Percentiles rank a stretch among this genome's conserved stretches.
Conservation (phyloP, 495 filamentous ascomycete species). For the Penicillium fimorum region DNA sequence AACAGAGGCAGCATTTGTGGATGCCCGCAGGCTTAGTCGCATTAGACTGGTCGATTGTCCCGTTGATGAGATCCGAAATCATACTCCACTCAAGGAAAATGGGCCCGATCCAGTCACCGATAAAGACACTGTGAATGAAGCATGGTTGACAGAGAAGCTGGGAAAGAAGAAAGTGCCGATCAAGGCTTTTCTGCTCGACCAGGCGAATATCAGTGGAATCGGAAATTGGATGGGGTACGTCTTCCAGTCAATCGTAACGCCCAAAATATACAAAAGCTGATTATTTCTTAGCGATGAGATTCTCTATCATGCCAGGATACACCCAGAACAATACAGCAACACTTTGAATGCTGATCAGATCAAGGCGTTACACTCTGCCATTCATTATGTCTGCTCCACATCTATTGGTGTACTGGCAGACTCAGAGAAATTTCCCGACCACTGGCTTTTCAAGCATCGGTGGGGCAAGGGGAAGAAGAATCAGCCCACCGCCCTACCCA, state of each 20-base stretch:
- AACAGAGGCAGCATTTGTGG: conserved; percentile 79
- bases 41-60: conserved; percentile 81
- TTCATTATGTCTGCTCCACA: conserved; percentile 74
- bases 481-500: conserved; percentile 62
- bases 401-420: conserved; percentile 80
- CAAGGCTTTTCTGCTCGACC: conserved; percentile 84
- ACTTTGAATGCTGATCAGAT: conserved; percentile 73
- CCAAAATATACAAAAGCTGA: conserved; percentile 14
- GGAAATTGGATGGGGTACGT: conserved; percentile 91
- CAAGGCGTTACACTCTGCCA: conserved; percentile 65
- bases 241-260: background rate
- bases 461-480: conserved; percentile 91
- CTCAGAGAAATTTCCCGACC: conserved; percentile 75
- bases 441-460: conserved; percentile 90
- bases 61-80: conserved; percentile 69
- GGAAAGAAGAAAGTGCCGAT: conserved; percentile 73
- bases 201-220: conserved; percentile 86
- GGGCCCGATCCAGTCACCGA: conserved; percentile 93
- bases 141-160: conserved; percentile 69
- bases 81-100: conserved; percentile 79
- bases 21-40: conserved; percentile 70
- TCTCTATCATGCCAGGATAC: conserved; percentile 79
- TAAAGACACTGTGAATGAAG: conserved; percentile 66
- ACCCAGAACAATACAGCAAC: conserved; percentile 90
- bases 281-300: conserved; percentile 67